Conservation (phyloP, 2,329 filamentous ascomycete genomes). For the Neonectria magnoliae region DNA sequence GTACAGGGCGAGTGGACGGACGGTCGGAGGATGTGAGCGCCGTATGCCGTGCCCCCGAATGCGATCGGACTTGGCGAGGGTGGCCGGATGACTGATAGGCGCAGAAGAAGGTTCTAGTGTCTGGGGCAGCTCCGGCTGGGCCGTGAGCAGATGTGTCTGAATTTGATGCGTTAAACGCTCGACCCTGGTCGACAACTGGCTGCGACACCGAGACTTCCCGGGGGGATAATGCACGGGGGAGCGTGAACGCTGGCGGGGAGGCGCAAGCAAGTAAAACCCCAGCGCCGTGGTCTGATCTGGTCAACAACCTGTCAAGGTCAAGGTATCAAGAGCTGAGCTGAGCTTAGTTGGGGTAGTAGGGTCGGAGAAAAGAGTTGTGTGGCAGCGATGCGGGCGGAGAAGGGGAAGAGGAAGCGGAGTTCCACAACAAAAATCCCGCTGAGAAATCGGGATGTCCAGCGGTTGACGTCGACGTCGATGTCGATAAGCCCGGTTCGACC, state of each 20-base stretch:
- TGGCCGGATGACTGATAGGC: slow-evolving; percentile 13
- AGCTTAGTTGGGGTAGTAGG: neutral
- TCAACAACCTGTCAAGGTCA: neutral
- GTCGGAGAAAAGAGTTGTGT: neutral
- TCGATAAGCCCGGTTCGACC: neutral
- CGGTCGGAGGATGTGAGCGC: slow-evolving; percentile 4
- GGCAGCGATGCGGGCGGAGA: slow-evolving; percentile 3
- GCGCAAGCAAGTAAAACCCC: neutral
- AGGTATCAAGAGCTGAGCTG: neutral
- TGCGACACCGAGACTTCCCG: neutral
- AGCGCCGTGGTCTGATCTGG: neutral
- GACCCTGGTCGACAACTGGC: neutral
- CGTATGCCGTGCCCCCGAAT: slow-evolving; percentile 10
- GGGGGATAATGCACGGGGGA: neutral
- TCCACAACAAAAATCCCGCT: slow-evolving; percentile 11
- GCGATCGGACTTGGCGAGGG: slow-evolving; percentile 4
- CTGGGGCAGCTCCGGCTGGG: slow-evolving; percentile 9
- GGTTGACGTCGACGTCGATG: neutral
- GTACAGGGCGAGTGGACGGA: neutral
- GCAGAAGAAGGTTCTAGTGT: slow-evolving; percentile 18
- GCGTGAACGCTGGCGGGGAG: neutral
- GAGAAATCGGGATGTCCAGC: neutral
- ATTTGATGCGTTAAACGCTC: neutral
- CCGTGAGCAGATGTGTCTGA: neutral
- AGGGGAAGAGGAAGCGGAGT: slow-evolving; percentile 17